A percentile compares a stretch with the other conserved stretches of the same genome.
These are phyloP conservation scores for Dacryopinax primogenitus DNA, from an alignment of 768 basidiomycete species.

Conservation along the genomic window DNA sequence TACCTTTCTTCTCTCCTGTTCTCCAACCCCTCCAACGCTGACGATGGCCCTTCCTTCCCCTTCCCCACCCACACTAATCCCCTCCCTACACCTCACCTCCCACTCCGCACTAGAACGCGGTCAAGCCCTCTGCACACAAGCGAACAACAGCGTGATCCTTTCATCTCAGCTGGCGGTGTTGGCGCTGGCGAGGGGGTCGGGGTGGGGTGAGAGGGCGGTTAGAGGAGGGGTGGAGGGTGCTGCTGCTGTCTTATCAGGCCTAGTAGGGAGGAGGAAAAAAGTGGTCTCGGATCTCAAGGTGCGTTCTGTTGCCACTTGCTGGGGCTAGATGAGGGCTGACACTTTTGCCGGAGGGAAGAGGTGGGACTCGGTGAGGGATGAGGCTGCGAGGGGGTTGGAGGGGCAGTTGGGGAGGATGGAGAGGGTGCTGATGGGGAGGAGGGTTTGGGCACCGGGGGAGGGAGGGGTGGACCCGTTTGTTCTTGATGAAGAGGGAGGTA, in stretches of 20 bases:
- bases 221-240: constrained; percentile 61
- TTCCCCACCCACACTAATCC: constrained; percentile 45
- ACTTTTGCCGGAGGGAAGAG: no score
- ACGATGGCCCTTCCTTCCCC: neutral
- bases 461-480: constrained; percentile 43
- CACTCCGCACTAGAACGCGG: constrained; percentile 73
- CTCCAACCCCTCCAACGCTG: neutral
- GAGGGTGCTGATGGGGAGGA: neutral
- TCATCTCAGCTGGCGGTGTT: constrained; percentile 58
- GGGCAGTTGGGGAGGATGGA: constrained; percentile 52
- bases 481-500: constrained; percentile 31
- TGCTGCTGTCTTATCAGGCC: no score
- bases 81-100: constrained; percentile 60
- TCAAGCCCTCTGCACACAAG: constrained; percentile 57
- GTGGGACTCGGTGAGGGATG: no score
- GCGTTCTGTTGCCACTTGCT: no score
- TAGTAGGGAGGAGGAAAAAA: no score
- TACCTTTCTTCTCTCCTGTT: no score
- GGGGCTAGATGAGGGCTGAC: no score
- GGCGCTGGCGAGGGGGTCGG: constrained; percentile 60
- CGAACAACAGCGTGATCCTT: constrained; percentile 47
- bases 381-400: constrained; percentile 56
- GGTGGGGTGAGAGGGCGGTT: constrained; percentile 63
- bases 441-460: constrained; percentile 31
- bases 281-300: no score